phyloP scores from a whole-genome alignment of 176 grass and related monocot genomes.

The Tillandsia leiboldiana region DNA sequence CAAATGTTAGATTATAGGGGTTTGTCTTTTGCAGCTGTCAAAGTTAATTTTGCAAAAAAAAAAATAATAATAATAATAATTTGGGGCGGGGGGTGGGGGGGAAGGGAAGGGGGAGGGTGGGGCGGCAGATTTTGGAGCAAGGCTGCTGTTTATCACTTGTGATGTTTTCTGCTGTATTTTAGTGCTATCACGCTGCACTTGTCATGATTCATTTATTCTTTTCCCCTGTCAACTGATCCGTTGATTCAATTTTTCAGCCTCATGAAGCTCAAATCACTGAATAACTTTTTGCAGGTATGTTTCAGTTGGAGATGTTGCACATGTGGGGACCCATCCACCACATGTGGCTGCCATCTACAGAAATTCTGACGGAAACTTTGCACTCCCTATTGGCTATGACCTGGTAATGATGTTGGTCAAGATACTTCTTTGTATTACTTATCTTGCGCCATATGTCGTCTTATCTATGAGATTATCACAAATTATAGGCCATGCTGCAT shows the following conservation, averaged over 20 bases:
- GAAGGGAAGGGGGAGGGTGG: too few relatives aligned
- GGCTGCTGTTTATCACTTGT: too few relatives aligned
- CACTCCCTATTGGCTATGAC: conserved; percentile 79
- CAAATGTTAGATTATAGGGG: neutral
- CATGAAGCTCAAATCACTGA: neutral
- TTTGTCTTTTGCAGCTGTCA: neutral
- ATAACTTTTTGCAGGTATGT: conserved; percentile 53
- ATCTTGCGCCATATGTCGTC: neutral
- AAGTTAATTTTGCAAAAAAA: neutral
- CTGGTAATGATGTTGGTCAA: conserved; percentile 36
- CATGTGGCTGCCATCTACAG: conserved; percentile 61
- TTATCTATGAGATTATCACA: too few relatives aligned
- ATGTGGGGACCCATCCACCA: conserved; percentile 59
- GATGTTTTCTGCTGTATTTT: neutral
- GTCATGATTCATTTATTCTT: neutral
- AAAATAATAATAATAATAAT: too few relatives aligned
- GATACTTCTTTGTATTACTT: neutral
- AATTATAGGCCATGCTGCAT: too few relatives aligned
- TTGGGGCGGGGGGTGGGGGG: too few relatives aligned
- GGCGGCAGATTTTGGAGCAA: too few relatives aligned
- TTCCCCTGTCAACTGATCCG: neutral
- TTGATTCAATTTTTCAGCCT: too few relatives aligned
- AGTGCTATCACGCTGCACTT: neutral
- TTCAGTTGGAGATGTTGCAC: conserved; percentile 78
- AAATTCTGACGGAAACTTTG: conserved; percentile 59